These are phyloP conservation scores for Salvia miltiorrhiza DNA, from an alignment of 257 asterid species.

Conservation along the genomic window DNA sequence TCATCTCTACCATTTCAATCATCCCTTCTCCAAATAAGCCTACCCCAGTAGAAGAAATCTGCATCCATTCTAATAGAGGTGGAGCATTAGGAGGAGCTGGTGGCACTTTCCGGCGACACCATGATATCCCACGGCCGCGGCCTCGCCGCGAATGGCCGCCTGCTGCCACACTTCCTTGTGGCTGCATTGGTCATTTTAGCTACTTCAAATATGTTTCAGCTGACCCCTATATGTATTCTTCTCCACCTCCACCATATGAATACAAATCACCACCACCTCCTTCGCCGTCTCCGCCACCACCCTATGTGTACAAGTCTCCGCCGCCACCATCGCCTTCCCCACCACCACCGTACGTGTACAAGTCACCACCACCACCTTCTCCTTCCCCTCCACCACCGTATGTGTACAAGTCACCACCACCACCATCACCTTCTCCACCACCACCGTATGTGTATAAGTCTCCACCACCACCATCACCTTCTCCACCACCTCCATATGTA, in stretches of 20 bases:
- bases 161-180: slow-evolving; percentile 42
- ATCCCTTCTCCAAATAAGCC: slow-evolving; percentile 18
- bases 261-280: slow-evolving; percentile 40
- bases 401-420: slow-evolving; percentile 37
- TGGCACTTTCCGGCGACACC: no score
- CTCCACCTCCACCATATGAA: slow-evolving; percentile 33
- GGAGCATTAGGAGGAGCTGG: no score
- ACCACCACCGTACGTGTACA: slow-evolving; percentile 37
- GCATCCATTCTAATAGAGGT: no score
- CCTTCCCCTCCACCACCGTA: slow-evolving; percentile 40
- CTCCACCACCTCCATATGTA: not conserved
- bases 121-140: slow-evolving; percentile 43
- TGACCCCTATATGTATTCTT: slow-evolving; percentile 37
- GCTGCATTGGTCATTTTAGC: slow-evolving; percentile 57
- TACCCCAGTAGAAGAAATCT: no score
- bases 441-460: not conserved
- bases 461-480: not conserved
- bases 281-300: slow-evolving; percentile 31
- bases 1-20: slow-evolving; percentile 4
- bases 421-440: slow-evolving; percentile 24
- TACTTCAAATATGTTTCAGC: slow-evolving; percentile 44
- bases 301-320: slow-evolving; percentile 24
- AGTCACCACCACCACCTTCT: slow-evolving; percentile 35
- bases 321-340: slow-evolving; percentile 37
- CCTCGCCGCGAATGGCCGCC: slow-evolving; percentile 40